phyloP scores from a whole-genome alignment of 768 basidiomycete genomes.

The Trametes cinnabarina region DNA sequence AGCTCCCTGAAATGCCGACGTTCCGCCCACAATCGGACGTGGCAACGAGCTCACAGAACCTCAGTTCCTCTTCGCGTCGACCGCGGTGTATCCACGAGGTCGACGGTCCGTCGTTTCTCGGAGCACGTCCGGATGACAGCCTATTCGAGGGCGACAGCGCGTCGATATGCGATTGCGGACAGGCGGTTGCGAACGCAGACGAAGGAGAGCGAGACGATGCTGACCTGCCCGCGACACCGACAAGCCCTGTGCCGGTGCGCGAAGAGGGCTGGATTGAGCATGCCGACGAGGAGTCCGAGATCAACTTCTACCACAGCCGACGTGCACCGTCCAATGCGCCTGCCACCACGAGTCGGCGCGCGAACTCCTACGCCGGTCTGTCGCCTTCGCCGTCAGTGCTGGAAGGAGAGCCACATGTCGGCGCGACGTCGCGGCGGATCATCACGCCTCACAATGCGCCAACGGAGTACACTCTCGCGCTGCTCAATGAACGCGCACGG shows the following conservation, averaged over 20 bases:
- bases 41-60: background rate
- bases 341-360: slow-evolving; percentile 1
- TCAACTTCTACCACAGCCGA: slow-evolving; percentile 41
- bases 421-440: slow-evolving; percentile 14
- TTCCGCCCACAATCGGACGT: slow-evolving; percentile 15
- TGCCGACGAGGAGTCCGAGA: slow-evolving; percentile 52
- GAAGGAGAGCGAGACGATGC: too few relatives aligned
- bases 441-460: slow-evolving; percentile 38
- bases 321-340: background rate
- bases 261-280: slow-evolving; percentile 53
- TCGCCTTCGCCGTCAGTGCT: background rate
- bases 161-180: slow-evolving; percentile 25
- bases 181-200: background rate
- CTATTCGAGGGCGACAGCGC: slow-evolving; percentile 6
- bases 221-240: slow-evolving; percentile 4
- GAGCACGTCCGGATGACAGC: slow-evolving; percentile 2
- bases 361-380: slow-evolving; percentile 2
- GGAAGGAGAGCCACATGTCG: background rate
- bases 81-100: slow-evolving; percentile 59
- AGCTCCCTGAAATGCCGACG: slow-evolving; percentile 6
- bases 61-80: slow-evolving; percentile 10
- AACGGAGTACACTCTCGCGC: slow-evolving; percentile 44
- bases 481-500: slow-evolving; percentile 57
- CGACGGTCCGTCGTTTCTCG: slow-evolving; percentile 33
- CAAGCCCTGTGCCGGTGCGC: slow-evolving; percentile 37